Evolutionary conservation across 2,329 filamentous ascomycete genomes (phyloP), one percentile per base, ranked within the genome.

Genomic region (Diaporthe velutina): DNA sequence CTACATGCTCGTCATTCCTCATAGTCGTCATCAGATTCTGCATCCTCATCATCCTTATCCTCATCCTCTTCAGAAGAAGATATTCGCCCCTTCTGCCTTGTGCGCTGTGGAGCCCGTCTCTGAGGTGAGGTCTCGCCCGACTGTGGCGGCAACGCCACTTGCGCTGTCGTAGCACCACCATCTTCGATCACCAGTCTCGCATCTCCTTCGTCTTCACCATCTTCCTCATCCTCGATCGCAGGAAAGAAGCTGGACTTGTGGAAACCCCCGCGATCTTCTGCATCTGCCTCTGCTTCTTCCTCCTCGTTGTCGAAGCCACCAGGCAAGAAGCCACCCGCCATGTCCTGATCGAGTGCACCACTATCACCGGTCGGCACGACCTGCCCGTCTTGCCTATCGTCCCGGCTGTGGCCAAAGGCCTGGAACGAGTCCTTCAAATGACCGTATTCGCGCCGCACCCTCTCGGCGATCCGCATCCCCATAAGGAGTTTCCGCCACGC

Each of bases 401-500:
- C 84, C 45, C 81, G 83, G 71, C 86, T 88, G 38, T 90, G 89
- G 55, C 90, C 90, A 76, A 91, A 86, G 1, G 90, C 87, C 22
- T 91, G 88, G 4, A 87, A 84, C 35, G 84, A 84, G 13, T 89
- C 87, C 57, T 86, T 85, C 5, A 90, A 85, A 50, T 92, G 88
- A 1, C 93, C 94, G 81, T 97, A 97, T 76, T 98, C 94, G 72
- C 92, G 89, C 54, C 88, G 88, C 54, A 97, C 93, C 66, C 95
- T 89, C 81, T 97, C 90, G 28, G 95, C 88, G 74, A 98, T 97
- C 4, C 95, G 89, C 83, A 98, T 81, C 0, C 96, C 96, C 87
- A 96, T 94, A 19, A 98, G 83, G 78, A 98, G 95, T 83, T 94
- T 97, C 74, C 94, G 90, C 97, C 97, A 99, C 78, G 92, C 90